A percentile compares a stretch with the other conserved stretches of the same genome.
phyloP scores from a whole-genome alignment of 768 basidiomycete genomes.

The Paxillus ammoniavirescens region DNA sequence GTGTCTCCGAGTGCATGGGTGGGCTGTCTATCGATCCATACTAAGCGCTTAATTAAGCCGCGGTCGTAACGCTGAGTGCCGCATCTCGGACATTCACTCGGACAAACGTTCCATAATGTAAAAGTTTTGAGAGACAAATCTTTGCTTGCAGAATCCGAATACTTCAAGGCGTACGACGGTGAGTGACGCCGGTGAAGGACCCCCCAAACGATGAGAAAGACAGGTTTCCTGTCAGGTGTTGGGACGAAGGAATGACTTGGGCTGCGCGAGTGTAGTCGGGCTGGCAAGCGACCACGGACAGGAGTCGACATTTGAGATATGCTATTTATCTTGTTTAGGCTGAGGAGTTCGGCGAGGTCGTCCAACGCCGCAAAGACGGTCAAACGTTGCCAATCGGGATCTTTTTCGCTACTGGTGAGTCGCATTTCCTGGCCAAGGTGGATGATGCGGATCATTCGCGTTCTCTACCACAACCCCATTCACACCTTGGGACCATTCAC shows the following conservation, averaged over 20 bases:
- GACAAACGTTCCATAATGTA: no score
- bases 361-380: slow-evolving; percentile 58
- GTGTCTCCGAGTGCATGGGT: no score
- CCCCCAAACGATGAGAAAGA: slow-evolving; percentile 14
- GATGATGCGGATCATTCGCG: slow-evolving; percentile 15
- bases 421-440: slow-evolving; percentile 4
- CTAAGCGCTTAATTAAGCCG: no score
- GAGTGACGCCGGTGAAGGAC: slow-evolving; percentile 11
- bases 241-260: slow-evolving; percentile 15
- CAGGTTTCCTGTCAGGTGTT: not conserved
- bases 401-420: slow-evolving; percentile 5
- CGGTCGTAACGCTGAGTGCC: no score
- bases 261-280: slow-evolving; percentile 20
- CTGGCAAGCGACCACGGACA: slow-evolving; percentile 11
- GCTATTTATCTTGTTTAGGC: slow-evolving; percentile 42
- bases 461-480: slow-evolving; percentile 48
- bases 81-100: no score
- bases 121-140: no score
- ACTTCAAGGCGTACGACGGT: not conserved
- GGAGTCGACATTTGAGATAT: slow-evolving; percentile 11
- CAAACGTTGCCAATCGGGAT: slow-evolving; percentile 46
- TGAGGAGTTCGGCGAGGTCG: slow-evolving; percentile 63
- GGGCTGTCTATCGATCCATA: no score
- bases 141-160: no score
- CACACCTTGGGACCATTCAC: slow-evolving; percentile 44